Base-by-base conservation (phyloP, 768 basidiomycete genomes). In the Kondoa subrosea region DNA sequence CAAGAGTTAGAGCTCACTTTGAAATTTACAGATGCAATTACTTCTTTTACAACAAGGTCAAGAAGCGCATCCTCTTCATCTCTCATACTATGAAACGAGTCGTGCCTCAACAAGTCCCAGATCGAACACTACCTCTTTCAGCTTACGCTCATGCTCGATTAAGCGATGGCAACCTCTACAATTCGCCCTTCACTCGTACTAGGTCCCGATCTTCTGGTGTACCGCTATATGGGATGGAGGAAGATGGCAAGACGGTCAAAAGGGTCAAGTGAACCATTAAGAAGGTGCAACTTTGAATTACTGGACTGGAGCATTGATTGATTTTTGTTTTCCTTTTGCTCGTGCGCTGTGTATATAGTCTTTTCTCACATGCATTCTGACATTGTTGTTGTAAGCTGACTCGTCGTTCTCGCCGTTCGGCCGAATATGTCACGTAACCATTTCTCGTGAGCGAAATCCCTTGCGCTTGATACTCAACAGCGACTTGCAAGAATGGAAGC, bases 21-120 rank as follows among this genome's bases (percentile, higher is more conserved):
- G 30, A 25, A 4, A 59, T 30, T 25, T 30, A 25, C 61, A 63
- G 61, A 16, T 65, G 69, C 25, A 89, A 93, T 76, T 93, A 90
- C 86, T 96, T 97, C 81, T 93, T 97, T 80, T 80, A 90, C 74
- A 93, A 91, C 81, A 83, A 87, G 74, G 92, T 90, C 80, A 79
- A 85, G 78, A 95, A 92, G 80, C 85, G 92, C 26, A 84, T 96
- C 73, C 78, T 97, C 66, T 96, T 93, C 79, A 83, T 95, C 68
- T 87, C 89, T 16, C 61, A 63, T 32, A 27, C 21, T 33, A 63
- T 63, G 61, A n/a, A 31, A 16, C 61, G 61, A 14, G 58, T 59
- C 40, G 58, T 59, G 14, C 58, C 58, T 25, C 25, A 31, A 12
- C 58, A 59, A 27, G 29, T 8, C 29, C 17, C 30, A 27, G 27